Base-by-base conservation (phyloP, 2,329 filamentous ascomycete genomes). In the Botryotinia narcissicola region DNA sequence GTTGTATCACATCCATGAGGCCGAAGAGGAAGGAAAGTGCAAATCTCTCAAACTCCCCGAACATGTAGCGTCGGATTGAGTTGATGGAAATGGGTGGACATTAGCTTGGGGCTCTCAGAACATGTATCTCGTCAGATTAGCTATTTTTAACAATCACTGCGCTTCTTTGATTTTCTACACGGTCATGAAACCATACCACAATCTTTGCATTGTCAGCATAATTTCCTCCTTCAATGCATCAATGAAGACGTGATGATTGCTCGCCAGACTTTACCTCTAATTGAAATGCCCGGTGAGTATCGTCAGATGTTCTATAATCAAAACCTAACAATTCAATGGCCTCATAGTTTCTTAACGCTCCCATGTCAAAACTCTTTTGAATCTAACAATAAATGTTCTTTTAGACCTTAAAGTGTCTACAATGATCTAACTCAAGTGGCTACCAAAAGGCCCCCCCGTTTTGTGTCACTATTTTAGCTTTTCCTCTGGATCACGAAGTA, bases 361-460 rank as follows among this genome's bases (percentile, higher is more conserved):
- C n/a, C n/a, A n/a, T n/a, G n/a, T n/a, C n/a, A n/a, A n/a, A n/a
- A n/a, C n/a, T n/a, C n/a, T n/a, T n/a, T n/a, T n/a, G n/a, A n/a
- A n/a, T n/a, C n/a, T n/a, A n/a, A n/a, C n/a, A n/a, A n/a, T n/a
- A n/a, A n/a, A n/a, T n/a, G 32, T 32, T 32, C 32, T 32, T 32
- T 32, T 32, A 32, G 32, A 32, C 32, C 3, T 32, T 6, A 29
- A 1, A 57, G 3, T 9, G 0, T 9, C 51, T 18, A 4, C n/a
- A 32, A 29, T 18, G 16, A 57, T 8, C 1, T 9, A 18, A 29
- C 5, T 29, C 51, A 29, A 57, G 7, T 29, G 6, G 25, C n/a
- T 9, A 57, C 1, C 7, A 29, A 16, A 29, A 0, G 2, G 3
- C 14, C 2, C 14, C 14, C 1, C n/a, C n/a, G 14, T 0, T 29